These are phyloP conservation scores for Corylus heterophylla DNA, from an alignment of 306 rosid species.

Conservation along the genomic window DNA sequence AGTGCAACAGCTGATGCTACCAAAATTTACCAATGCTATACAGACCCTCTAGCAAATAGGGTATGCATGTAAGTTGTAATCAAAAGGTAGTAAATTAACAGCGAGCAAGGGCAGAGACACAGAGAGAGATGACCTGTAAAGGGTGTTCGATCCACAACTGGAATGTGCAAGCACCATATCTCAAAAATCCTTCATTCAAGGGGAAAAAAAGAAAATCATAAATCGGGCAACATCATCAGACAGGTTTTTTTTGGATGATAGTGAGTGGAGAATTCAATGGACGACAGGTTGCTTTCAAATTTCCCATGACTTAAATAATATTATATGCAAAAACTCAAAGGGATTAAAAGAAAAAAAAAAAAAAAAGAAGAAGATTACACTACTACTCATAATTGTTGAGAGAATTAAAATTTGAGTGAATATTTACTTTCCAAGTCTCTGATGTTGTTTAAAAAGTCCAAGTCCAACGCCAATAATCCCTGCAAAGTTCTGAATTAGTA, in stretches of 20 bases:
- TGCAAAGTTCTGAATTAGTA: conserved; percentile 24
- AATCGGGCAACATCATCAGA: conserved; percentile 3
- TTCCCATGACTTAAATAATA: neutral
- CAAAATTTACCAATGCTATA: neutral
- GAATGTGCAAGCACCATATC: conserved; percentile 90
- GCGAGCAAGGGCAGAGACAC: neutral
- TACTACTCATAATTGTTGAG: neutral
- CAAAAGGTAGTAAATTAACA: neutral
- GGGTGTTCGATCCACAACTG: conserved; percentile 71
- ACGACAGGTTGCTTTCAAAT: conserved; percentile 6
- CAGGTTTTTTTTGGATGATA: neutral
- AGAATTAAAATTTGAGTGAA: conserved; percentile 8
- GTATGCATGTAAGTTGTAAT: neutral
- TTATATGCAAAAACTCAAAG: neutral
- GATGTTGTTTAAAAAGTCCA: conserved; percentile 72
- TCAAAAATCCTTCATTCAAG: conserved; percentile 66
- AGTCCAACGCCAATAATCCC: conserved; percentile 87
- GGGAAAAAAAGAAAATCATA: conserved; percentile 2
- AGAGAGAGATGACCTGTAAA: conserved; percentile 51
- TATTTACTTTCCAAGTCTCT: conserved; percentile 64
- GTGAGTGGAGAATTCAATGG: conserved; percentile 12
- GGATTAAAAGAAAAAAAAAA: neutral
- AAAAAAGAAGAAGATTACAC: too few species aligned
- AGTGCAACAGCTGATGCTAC: neutral
- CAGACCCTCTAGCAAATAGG: neutral